Percentiles rank a stretch among this genome's conserved stretches.
These are phyloP conservation scores for Alternaria tenuissima DNA, from an alignment of 2,329 filamentous ascomycete genomes.

Conservation along the genomic window DNA sequence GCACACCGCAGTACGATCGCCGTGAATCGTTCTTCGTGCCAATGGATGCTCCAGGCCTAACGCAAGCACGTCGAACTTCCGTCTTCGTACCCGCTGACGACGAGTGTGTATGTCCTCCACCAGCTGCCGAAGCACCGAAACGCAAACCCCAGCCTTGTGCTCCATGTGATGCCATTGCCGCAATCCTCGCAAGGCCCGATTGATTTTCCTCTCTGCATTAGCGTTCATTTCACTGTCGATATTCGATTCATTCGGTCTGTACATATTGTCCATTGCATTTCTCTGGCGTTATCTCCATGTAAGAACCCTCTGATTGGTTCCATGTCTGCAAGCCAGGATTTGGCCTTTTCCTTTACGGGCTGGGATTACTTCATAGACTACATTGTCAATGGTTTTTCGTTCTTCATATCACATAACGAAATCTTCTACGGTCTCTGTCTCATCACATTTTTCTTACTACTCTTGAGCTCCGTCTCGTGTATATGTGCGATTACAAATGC, in stretches of 20 bases:
- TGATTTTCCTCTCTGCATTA: constrained; percentile 11
- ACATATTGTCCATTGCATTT: constrained; percentile 26
- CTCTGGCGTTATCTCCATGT: constrained; percentile 32
- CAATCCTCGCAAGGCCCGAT: constrained; percentile 33
- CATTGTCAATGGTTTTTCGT: constrained; percentile 9
- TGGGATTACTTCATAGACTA: constrained; percentile 8
- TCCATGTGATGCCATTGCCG: constrained; percentile 38
- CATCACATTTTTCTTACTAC: neutral
- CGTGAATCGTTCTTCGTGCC: constrained; percentile 25
- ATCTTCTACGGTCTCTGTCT: neutral
- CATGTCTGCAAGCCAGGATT: constrained; percentile 19
- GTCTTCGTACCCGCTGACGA: constrained; percentile 25
- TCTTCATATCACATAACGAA: neutral
- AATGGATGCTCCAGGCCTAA: constrained; percentile 18
- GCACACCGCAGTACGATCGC: constrained; percentile 26
- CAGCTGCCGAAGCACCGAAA: constrained; percentile 21
- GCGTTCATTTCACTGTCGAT: constrained; percentile 33
- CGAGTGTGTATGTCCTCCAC: constrained; percentile 22
- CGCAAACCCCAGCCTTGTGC: constrained; percentile 29
- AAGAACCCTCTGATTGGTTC: constrained; percentile 35
- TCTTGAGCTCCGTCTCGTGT: neutral
- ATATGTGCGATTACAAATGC: neutral
- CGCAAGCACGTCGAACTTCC: constrained; percentile 25
- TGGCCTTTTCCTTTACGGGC: constrained; percentile 8
- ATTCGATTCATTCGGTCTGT: constrained; percentile 31